phyloP scores from a whole-genome alignment of 1,284 basidiomycete species.

The Leucoagaricus sp. region DNA sequence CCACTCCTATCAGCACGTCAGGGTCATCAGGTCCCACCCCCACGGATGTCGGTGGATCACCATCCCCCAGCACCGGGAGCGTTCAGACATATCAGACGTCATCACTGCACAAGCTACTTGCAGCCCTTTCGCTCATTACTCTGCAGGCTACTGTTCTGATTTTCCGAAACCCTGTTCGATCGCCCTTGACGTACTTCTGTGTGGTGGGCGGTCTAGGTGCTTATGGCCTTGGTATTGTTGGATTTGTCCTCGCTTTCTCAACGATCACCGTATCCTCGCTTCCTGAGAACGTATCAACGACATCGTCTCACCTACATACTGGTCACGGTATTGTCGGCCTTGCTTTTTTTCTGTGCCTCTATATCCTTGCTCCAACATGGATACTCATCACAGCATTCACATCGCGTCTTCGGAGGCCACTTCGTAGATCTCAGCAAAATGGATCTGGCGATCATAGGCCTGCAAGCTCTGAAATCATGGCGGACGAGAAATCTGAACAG shows the following conservation, averaged over 20 bases:
- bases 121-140: slow-evolving; percentile 63
- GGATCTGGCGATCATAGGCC: slow-evolving; percentile 23
- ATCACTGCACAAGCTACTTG: slow-evolving; percentile 61
- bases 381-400: slow-evolving; percentile 2
- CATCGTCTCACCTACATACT: slow-evolving; percentile 47
- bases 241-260: slow-evolving; percentile 63
- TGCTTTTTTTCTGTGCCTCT: slow-evolving; percentile 60
- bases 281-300: slow-evolving; percentile 28
- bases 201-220: slow-evolving; percentile 45
- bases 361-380: slow-evolving; percentile 49
- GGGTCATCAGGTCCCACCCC: slow-evolving; percentile 23
- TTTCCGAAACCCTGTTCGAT: slow-evolving; percentile 36
- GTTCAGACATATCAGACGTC: slow-evolving; percentile 49
- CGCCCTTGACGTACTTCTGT: neutral
- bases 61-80: neutral
- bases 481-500: slow-evolving; percentile 50
- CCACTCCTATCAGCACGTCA: slow-evolving; percentile 23
- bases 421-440: slow-evolving; percentile 15
- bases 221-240: slow-evolving; percentile 63
- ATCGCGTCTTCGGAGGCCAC: neutral
- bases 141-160: slow-evolving; percentile 56
- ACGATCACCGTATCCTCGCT: slow-evolving; percentile 39
- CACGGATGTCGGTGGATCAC: slow-evolving; percentile 14
- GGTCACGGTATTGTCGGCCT: slow-evolving; percentile 63
- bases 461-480: slow-evolving; percentile 40